Base-by-base conservation (phyloP, 768 basidiomycete genomes). In the Mycena kentingensis region DNA sequence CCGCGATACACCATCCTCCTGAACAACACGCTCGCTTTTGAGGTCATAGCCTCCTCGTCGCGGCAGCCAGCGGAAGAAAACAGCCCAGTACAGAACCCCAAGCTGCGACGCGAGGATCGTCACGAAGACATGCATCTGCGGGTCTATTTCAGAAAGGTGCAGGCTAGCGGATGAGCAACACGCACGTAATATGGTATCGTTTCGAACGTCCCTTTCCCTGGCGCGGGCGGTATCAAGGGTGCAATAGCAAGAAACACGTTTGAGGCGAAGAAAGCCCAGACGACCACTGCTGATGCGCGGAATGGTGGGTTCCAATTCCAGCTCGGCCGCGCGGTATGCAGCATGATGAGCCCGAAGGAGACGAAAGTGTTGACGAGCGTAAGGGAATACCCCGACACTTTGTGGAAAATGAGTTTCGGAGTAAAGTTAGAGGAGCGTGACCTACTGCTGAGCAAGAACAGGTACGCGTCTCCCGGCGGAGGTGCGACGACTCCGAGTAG, bases 391-490 rank as follows among this genome's bases (percentile, higher is more conserved):
- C 70, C 64, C 5, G 67, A 65, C 27, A 70, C 26, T 44, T 7
- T 28, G 15, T 15, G 25, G 44, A 15, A 49, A 44, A 25, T 42
- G 11, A 8, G 12, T 25, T n/a, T 24, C 21, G 15, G 18, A 4
- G 19, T 2, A 46, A 31, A 5, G 12, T 24, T 31, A 13, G 26
- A 34, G 7, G 8, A 26, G 25, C 26, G 18, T 49, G 15, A 67
- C 82, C 42, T 61, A 83, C 83, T 65, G 63, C 81, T 83, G 60
- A 84, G 68, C 34, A 82, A 74, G 65, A 89, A 84, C 49, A 77
- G 75, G 63, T 84, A 88, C 0, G 84, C 84, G 54, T 87, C 85
- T 7, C 86, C 85, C 0, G 84, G 76, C 0, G 87, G 87, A 0
- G 74, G 65, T 12, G 65, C 65, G 49, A 75, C 68, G 19, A 75